Evolutionary conservation across 805 yeast genomes (phyloP), one percentile per base, ranked within the genome.

Genomic region (Lipomyces yamadae): DNA sequence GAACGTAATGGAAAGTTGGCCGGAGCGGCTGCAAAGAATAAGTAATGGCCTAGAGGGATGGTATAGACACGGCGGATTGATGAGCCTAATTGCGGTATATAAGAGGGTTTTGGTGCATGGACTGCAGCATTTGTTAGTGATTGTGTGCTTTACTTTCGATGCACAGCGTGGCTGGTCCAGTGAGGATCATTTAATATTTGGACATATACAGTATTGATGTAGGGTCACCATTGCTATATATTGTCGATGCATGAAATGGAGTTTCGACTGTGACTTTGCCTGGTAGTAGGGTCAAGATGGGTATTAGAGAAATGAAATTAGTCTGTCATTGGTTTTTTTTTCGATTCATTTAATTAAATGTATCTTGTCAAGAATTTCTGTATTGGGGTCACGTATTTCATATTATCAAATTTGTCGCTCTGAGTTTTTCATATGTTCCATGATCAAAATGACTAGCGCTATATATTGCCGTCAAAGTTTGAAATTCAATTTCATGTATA

Each of bases 1-100:
- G 86, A 82, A 13, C 82, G 82, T 63, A 80, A 77, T 68, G 61
- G 65, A 59, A 53, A 56, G 55, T 15, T 58, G n/a, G 35, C 33
- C 7, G 55, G 34, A 8, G 55, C 30, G 48, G 42, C 29, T 29
- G 53, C 50, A 33, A 63, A 63, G 66, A 29, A 24, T 10, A 54
- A 63, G 37, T 63, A 62, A 18, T 24, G 32, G 29, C 15, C 34
- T 52, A 52, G 32, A 18, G 29, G n/a, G 34, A 52, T 52, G 8
- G 7, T 15, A 42, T 13, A 42, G 18, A 42, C 48, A 15, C 24
- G 48, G 15, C 39, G 48, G 39, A 37, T 37, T 13, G 39, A 37
- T 13, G 39, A 37, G 24, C 24, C 24, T 24, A 24, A 24, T 37
- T 37, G 13, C 42, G 42, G 42, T 8, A 42, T 37, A 11, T 42